These are phyloP conservation scores for Cyclostephanos invisitatus DNA, from an alignment of 108 stramenopile genomes.

Conservation along the genomic window DNA sequence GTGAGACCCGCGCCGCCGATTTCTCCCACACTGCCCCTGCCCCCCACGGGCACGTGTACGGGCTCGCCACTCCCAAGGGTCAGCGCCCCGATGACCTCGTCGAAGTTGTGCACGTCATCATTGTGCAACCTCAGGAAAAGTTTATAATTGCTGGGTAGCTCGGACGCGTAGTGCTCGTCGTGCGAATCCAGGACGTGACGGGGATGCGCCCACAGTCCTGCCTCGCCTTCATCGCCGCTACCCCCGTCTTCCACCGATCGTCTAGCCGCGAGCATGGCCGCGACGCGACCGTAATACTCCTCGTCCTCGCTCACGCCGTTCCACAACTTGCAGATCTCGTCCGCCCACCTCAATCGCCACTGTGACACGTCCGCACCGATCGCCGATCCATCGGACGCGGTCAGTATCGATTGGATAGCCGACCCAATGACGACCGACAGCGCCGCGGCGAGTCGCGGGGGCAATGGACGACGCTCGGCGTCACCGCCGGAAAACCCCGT, in stretches of 20 bases:
- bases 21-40: conserved; percentile 34
- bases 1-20: conserved; percentile 42
- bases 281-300: conserved; percentile 55
- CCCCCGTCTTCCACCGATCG: conserved; percentile 5
- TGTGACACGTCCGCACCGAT: conserved; percentile 79
- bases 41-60: conserved; percentile 29
- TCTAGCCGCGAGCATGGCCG: conserved; percentile 12
- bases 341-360: conserved; percentile 77
- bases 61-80: conserved; percentile 24
- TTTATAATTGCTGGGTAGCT: conserved; percentile 51
- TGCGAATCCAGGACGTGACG: conserved; percentile 40
- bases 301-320: conserved; percentile 62
- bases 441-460: conserved; percentile 73
- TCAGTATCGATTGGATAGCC: conserved; percentile 64
- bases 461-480: conserved; percentile 45
- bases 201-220: conserved; percentile 26
- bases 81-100: conserved; percentile 90
- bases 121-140: conserved; percentile 88
- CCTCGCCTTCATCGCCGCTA: not conserved
- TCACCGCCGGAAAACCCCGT: not conserved
- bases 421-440: conserved; percentile 79
- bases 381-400: conserved; percentile 73
- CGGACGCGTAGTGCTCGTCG: conserved; percentile 19
- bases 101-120: conserved; percentile 97
- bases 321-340: conserved; percentile 70